Conservation (phyloP, 225 moss, liverwort and hornwort genomes). For the Bryoerythrophyllum caledonicum region DNA sequence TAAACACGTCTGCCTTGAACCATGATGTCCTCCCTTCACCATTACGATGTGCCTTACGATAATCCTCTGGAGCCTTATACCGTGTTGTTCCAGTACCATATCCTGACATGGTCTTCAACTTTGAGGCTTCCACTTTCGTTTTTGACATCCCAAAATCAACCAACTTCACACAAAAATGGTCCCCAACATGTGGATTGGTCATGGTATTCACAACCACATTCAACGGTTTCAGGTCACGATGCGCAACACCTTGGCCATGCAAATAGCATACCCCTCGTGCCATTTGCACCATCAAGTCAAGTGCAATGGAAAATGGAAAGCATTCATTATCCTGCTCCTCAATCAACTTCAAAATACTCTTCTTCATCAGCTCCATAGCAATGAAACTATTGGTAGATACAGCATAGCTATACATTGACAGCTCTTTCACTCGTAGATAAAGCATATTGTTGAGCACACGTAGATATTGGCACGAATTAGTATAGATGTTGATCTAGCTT, state of each 20-base stretch:
- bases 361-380: not conserved
- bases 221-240: not conserved
- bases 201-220: conserved; percentile 2
- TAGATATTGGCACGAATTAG: no score
- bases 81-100: not conserved
- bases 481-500: no score
- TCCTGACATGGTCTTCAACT: not conserved
- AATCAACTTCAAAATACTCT: not conserved
- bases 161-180: not conserved
- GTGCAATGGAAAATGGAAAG: not conserved
- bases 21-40: not conserved
- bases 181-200: not conserved
- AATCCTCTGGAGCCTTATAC: not conserved
- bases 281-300: not conserved
- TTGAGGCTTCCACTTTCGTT: not conserved
- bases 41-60: not conserved
- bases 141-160: not conserved
- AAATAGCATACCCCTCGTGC: not conserved
- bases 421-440: no score
- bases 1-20: not conserved
- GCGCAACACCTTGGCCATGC: not conserved
- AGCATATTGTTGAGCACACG: no score
- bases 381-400: no score
- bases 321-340: rapidly evolving
- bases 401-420: no score